Evolutionary conservation across 495 filamentous ascomycete species (phyloP), one percentile per base, ranked within the genome.

Genomic region (Letharia columbiana): DNA sequence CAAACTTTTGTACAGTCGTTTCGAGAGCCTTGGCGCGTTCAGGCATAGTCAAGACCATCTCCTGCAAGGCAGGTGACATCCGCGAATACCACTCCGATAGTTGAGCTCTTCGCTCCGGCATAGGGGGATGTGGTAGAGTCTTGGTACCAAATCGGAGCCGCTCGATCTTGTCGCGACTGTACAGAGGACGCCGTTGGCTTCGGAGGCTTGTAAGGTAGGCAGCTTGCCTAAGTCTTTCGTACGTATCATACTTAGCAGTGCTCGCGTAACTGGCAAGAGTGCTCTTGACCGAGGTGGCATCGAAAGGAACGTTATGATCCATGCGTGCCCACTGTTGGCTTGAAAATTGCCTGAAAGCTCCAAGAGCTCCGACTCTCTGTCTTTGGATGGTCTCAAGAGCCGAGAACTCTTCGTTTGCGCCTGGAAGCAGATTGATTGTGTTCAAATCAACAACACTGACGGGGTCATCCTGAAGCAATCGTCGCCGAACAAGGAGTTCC

Each of bases 151-250:
- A 79, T 17, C 85, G 87, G 37, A 94, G 76, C 37, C 89, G 79
- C 35, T 92, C 84, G 28, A 93, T 79, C 13, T 96, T 78, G 37
- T 83, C 86, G 70, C 83, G 87, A 61, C 90, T 91, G 68, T 92
- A 96, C 3, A 96, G 80, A 3, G 92, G 92, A 5, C 85, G 82
- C 56, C 89, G 86, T 70, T 92, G 88, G 61, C 90, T 89, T 40
- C 91, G 89, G 20, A 91, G 84, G 3, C 84, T 86, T 68, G 93
- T 94, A 41, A 94, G 81, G 70, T 91, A 91, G 35, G 93, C 83
- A 65, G 86, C 89, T 62, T 90, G 86, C 66, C 89, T 89, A 39
- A 96, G 78, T 67, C 91, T 89, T 47, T 91, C 88, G 70, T 94
- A 87, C 66, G 88, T 84, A 28, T 84, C 82, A 76, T 86, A 87